These are phyloP conservation scores for Torrubiella hemipterigena DNA, from an alignment of 2,329 filamentous ascomycete genomes.

Conservation along the genomic window DNA sequence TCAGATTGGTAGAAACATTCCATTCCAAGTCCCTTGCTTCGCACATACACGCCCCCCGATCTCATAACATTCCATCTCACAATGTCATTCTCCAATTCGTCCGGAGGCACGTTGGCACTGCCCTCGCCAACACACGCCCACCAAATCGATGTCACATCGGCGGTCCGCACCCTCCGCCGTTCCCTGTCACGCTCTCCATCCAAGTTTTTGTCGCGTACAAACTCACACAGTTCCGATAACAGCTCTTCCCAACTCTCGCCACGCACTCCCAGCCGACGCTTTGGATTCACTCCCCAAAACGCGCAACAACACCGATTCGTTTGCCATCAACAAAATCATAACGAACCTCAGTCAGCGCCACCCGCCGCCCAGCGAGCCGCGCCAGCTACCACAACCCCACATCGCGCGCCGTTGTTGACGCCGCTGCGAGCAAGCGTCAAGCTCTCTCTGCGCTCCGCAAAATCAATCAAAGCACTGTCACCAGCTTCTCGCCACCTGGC, in stretches of 20 bases:
- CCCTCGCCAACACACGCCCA: conserved; percentile 76
- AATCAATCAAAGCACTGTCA: conserved; percentile 42
- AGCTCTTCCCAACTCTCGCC: conserved; percentile 35
- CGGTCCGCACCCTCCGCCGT: conserved; percentile 71
- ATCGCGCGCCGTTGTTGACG: conserved; percentile 42
- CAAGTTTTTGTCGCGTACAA: conserved; percentile 55
- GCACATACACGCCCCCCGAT: too few relatives aligned
- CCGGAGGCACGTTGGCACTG: conserved; percentile 71
- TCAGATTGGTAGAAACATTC: too few relatives aligned
- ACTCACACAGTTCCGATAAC: conserved; percentile 33
- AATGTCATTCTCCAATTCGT: conserved; percentile 48
- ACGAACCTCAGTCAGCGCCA: conserved; percentile 23
- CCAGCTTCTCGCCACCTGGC: conserved; percentile 39
- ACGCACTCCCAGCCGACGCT: conserved; percentile 39
- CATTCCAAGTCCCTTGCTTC: too few relatives aligned
- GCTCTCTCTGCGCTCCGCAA: conserved; percentile 51
- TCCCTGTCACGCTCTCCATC: conserved; percentile 92
- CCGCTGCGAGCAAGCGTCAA: conserved; percentile 57
- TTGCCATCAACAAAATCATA: conserved; percentile 17
- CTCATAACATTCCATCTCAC: conserved; percentile 21
- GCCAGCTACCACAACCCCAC: conserved; percentile 15
- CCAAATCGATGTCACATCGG: conserved; percentile 70
- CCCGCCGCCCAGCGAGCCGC: conserved; percentile 19
- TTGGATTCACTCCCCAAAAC: conserved; percentile 23
- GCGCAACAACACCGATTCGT: conserved; percentile 16